These are phyloP conservation scores for Ophiocordyceps robertsii DNA, from an alignment of 2,329 filamentous ascomycete genomes.

Conservation along the genomic window DNA sequence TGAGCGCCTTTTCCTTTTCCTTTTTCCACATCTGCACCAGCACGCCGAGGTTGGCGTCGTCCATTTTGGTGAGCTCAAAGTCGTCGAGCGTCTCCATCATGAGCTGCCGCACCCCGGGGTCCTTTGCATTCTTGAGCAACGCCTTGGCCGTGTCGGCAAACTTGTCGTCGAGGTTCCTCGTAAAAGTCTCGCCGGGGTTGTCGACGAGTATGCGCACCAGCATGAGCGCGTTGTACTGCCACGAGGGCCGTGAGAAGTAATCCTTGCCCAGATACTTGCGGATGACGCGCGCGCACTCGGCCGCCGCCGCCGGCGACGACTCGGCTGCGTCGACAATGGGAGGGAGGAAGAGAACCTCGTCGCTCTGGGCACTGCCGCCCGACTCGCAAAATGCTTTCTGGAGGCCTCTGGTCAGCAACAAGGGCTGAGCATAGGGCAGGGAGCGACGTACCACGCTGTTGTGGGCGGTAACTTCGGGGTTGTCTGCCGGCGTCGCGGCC, in stretches of 20 bases:
- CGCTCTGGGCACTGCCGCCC: conserved; percentile 52
- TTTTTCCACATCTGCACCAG: conserved; percentile 80
- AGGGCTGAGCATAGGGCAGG: not conserved
- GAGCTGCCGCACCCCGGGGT: conserved; percentile 71
- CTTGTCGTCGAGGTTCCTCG: conserved; percentile 75
- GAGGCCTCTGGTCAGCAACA: conserved; percentile 8
- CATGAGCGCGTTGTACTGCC: conserved; percentile 96
- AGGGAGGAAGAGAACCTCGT: conserved; percentile 86
- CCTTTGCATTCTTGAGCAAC: conserved; percentile 55
- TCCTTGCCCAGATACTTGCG: conserved; percentile 71
- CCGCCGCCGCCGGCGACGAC: conserved; percentile 74
- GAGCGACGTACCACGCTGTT: conserved; percentile 47
- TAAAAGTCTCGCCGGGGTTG: conserved; percentile 83
- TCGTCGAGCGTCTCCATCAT: conserved; percentile 74
- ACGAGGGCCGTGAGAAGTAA: conserved; percentile 48
- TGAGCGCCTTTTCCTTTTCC: conserved; percentile 58
- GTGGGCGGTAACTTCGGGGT: conserved; percentile 52
- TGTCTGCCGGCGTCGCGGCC: conserved; percentile 29
- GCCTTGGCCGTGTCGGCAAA: conserved; percentile 68
- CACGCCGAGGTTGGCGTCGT: conserved; percentile 60
- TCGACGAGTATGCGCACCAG: conserved; percentile 81
- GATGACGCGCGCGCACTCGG: conserved; percentile 67
- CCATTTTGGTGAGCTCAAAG: conserved; percentile 56
- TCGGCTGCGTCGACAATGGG: conserved; percentile 91
- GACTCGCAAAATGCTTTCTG: conserved; percentile 76